A percentile compares a stretch with the other conserved stretches of the same genome.
These are phyloP conservation scores for Mucor circinelloides DNA, from an alignment of 371 early-diverging fungal species.

Conservation along the genomic window DNA sequence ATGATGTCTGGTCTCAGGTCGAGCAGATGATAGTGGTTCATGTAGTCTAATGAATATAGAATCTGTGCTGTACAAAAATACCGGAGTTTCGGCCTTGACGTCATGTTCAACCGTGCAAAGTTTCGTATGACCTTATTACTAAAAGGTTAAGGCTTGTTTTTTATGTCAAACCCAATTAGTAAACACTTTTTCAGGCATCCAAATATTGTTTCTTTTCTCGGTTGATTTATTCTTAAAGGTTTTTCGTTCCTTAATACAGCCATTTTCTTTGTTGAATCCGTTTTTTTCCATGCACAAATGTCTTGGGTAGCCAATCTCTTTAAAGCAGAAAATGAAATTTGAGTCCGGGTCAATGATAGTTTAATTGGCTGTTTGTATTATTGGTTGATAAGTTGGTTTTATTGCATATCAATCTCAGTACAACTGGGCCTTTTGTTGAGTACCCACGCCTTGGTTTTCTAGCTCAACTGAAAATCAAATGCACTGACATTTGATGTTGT, in stretches of 20 bases:
- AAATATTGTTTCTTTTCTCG: neutral
- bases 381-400: neutral
- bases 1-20: neutral
- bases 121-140: neutral
- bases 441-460: neutral
- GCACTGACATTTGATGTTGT: neutral
- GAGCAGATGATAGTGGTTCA: neutral
- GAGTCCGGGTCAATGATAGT: neutral
- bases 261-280: neutral
- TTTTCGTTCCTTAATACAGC: neutral
- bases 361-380: neutral
- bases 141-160: neutral
- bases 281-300: neutral
- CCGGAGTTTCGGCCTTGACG: slow-evolving; percentile 1
- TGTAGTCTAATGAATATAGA: neutral
- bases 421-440: neutral
- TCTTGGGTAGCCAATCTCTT: neutral
- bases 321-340: neutral
- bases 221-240: neutral
- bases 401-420: neutral
- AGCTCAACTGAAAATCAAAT: neutral
- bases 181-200: neutral
- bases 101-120: neutral
- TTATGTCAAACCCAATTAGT: neutral
- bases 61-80: neutral